Evolutionary conservation across 2,329 filamentous ascomycete genomes (phyloP), one percentile per base, ranked within the genome.

Genomic region (Stagonosporopsis tanaceti): DNA sequence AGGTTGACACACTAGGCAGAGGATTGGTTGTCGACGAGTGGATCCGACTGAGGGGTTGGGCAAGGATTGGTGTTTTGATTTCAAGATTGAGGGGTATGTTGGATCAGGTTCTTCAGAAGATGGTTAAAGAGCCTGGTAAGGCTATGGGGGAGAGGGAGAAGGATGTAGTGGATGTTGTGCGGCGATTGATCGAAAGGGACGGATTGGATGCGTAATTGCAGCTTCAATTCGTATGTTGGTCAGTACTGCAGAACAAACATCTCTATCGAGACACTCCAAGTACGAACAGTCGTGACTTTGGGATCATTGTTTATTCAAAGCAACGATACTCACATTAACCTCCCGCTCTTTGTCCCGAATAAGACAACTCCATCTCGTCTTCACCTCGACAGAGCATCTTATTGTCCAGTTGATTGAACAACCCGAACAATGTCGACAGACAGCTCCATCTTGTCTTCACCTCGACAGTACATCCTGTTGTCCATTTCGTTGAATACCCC

Each of bases 21-120:
- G 95, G 95, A 0, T 79, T 99, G 17, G 81, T 97, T 3, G 91
- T 99, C 3, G 95, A 98, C 77, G 93, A 92, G 48, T 98, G 94
- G 95, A 81, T 98, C 32, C 76, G 85, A 34, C 79, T 99, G 30
- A 85, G 92, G 24, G 95, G 95, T 0, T 99, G 95, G 95, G 94
- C 95, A 1, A 86, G 95, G 44, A 95, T 99, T 62, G 95, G 94
- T 28, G 94, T 98, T 12, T 77, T 99, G 65, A 89, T 97, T 2
- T 91, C 89, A 42, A 83, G 94, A 61, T 77, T 99, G 64, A 84
- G 95, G 61, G 87, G 88, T 55, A 91, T 98, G 88, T 83, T 99
- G 51, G 95, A 99, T 79, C 87, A 89, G 63, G 82, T 96, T 60
- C 85, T 99, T 69, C 90, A 90, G 55, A 82, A 85, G 63, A 93